Evolutionary conservation across 2,329 filamentous ascomycete species (phyloP), one percentile per base, ranked within the genome.

Genomic region (Penicillium sclerotigenum): DNA sequence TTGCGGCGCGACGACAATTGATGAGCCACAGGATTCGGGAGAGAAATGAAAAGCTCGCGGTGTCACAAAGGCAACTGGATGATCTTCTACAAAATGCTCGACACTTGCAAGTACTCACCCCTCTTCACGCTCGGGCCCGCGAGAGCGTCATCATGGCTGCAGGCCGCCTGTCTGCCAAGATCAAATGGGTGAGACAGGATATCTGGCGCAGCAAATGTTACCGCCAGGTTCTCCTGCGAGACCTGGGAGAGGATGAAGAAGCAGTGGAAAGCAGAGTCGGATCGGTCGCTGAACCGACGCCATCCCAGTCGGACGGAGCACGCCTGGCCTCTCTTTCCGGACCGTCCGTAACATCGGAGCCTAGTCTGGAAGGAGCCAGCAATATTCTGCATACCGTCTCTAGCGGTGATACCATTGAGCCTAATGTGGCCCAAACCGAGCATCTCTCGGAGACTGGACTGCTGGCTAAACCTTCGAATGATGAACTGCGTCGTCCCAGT

Each of bases 201-300:
- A 94, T 97, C 20, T 97, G 92, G 91, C 89, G 87, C 52, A 83
- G 93, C 66, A 93, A 86, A 68, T 97, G 92, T 62, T 92, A 99
- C 72, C 87, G 88, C 40, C 93, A 97, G 66, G 92, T 97, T 58
- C 77, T 99, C 20, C 80, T 86, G 5, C 82, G 91, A 73, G 94
- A 99, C 69, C 78, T 97, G 9, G 88, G 93, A 52, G 90, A 96
- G 63, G 92, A 96, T 20, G 64, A 64, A 10, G 60, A 60, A 33
- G 59, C 48, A 5, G 52, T 47, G 13, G 58, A 60, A 28, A 52
- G 42, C 14, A 51, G 59, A 56, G 60, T 56, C 18, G 62, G 55
- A 68, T 55, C 72, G 68, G 29, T 74, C 68, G 58, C 53, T n/a
- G 68, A 70, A 31, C 59, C 55, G 38, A 61, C 62, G 8, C 38